Base-by-base conservation (phyloP, 2,329 filamentous ascomycete species). In the Elsinoe necatrix region DNA sequence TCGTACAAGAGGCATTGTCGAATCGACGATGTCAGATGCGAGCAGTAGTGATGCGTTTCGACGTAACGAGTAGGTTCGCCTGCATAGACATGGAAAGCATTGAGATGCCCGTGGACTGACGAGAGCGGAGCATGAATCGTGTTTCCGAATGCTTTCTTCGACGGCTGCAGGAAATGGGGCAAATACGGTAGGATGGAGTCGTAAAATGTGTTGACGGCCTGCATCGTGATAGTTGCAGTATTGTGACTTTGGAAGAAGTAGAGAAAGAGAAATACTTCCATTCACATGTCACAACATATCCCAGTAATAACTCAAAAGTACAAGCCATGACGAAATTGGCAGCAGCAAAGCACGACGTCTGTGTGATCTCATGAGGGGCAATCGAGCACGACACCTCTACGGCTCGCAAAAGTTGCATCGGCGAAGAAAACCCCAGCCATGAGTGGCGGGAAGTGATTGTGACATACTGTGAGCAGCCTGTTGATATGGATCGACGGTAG, bases 1-100 rank as follows among this genome's bases (percentile, higher is more conserved):
- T 95, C 89, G 73, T 93, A 95, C 60, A 95, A 80, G 27, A 95
- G 80, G 68, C 89, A 95, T 75, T 95, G 89, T 3, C 89, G 81
- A 57, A 95, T 78, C 60, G 93, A 88, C 74, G 57, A n/a, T 1
- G 35, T 51, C 12, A 93, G 64, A 64, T 93, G 88, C 0, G 84
- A 80, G 67, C 89, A 95, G 71, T 93, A 95, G 69, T 95, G 89
- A 66, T 93, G 90, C 0, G 88, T 75, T 68, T 93, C 87, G 1
- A 95, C 83, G 37, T 75, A 77, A 12, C 86, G 82, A 1, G 73
- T 77, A 0, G 84, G 82, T 45, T 92, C 86, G 23, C 82, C 77
- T n/a, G 84, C 84, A 66, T 93, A 93, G 48, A 84, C 82, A 66
- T 95, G 89, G 66, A 91, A 91, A n/a, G 87, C 89, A 64, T 93